Base-by-base conservation (phyloP, 306 rosid species). In the Casuarina equisetifolia region DNA sequence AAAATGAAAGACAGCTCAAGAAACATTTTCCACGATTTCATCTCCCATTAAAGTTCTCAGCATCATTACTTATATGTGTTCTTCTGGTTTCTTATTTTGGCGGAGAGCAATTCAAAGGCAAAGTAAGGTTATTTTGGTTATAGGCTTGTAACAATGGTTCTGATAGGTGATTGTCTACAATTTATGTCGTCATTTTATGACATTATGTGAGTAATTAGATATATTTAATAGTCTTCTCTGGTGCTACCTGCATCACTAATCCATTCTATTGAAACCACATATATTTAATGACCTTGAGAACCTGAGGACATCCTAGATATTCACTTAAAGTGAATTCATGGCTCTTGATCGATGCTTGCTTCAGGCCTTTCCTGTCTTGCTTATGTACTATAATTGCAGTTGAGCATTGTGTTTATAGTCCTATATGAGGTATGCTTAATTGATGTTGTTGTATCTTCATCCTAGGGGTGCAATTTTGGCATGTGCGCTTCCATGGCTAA, bases 401-500 rank as follows among this genome's bases (percentile, higher is more conserved):
- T 36, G 7, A 12, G 4, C 38, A 6, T 35, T 35, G 17, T 61
- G 68, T 61, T 61, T 61, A 2, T 9, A 9, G 17, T 35, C 32
- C 4, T 35, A 9, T 42, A 9, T 43, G 25, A 48, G 32, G 32
- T 46, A 2, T 19, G 50, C 19, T 39, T 49, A 39, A 72, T 40
- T n/a, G 52, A 45, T 40, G 51, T 9, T 17, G 32, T 8, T 79
- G 35, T 52, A 16, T 69, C 58, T 73, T 45, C 16, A 32, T 39
- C 78, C 19, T 59, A 90, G 90, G 81, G 97, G 98, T 73, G 93
- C 97, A 71, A 85, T 90, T 82, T 84, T 93, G 89, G 91, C 83
- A 43, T 88, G 93, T 68, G 90, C 93, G 20, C 87, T 91, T 84
- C 92, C 96, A 39, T 91, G 97, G 97, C 79, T 91, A 49, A 86